phyloP scores from a whole-genome alignment of 805 yeast species.

The Wickerhamiella siamensis region DNA sequence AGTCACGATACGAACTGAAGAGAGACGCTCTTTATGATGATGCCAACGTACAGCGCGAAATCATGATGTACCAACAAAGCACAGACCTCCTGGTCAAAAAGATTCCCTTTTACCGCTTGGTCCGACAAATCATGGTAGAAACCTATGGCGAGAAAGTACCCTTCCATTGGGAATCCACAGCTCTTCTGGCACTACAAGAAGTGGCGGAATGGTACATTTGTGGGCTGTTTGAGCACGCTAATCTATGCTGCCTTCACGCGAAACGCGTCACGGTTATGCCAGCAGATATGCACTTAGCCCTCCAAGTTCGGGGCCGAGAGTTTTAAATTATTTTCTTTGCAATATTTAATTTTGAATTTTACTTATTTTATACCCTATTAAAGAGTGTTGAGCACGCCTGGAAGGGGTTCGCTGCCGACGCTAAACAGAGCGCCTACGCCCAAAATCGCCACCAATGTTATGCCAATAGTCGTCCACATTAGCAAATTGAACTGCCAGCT shows the following conservation, averaged over 20 bases:
- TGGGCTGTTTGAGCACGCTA: slow-evolving; percentile 92
- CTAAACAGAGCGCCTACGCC: slow-evolving; percentile 36
- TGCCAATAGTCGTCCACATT: slow-evolving; percentile 47
- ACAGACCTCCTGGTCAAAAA: slow-evolving; percentile 91
- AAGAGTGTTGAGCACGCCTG: slow-evolving; percentile 41
- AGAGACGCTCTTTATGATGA: not conserved
- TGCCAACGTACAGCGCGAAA: slow-evolving; percentile 44
- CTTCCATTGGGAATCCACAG: slow-evolving; percentile 92
- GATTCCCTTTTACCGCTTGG: slow-evolving; percentile 94
- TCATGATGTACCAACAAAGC: slow-evolving; percentile 93
- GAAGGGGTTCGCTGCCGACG: slow-evolving; percentile 48
- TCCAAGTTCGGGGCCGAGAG: slow-evolving; percentile 75
- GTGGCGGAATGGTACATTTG: slow-evolving; percentile 97
- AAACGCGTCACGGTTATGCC: slow-evolving; percentile 97
- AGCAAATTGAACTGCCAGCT: slow-evolving; percentile 51
- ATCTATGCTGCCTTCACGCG: slow-evolving; percentile 97
- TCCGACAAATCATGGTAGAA: slow-evolving; percentile 90
- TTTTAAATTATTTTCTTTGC: not conserved
- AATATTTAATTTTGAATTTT: not conserved
- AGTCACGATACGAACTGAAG: not conserved
- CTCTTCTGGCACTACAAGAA: slow-evolving; percentile 95
- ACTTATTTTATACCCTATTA: not conserved
- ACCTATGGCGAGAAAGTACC: slow-evolving; percentile 45
- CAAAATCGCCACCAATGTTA: slow-evolving; percentile 32
- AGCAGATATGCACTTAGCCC: slow-evolving; percentile 95